Percentiles rank a stretch among this genome's conserved stretches.
Conservation (phyloP, 306 rosid genomes). For the Rubus idaeus region DNA sequence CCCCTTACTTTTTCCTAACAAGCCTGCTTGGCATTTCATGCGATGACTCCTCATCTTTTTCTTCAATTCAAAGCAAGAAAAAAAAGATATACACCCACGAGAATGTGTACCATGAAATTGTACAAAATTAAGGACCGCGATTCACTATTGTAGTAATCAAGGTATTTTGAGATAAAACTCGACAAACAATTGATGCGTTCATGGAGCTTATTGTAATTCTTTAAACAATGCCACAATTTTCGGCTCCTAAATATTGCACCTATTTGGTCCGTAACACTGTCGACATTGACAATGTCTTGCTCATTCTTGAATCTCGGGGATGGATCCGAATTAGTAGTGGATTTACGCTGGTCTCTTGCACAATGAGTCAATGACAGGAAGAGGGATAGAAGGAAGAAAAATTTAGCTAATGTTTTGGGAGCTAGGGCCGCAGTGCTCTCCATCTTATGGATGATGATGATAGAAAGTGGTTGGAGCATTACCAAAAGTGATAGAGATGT, state of each 20-base stretch:
- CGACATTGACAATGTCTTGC: background rate
- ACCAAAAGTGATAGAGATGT: constrained; percentile 34
- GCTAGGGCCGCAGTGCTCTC: background rate
- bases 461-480: constrained; percentile 41
- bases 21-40: background rate
- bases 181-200: background rate
- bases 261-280: background rate
- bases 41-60: background rate
- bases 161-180: background rate
- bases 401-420: background rate
- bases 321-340: background rate
- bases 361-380: background rate
- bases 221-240: background rate
- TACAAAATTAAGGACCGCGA: background rate
- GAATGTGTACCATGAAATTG: constrained; percentile 24
- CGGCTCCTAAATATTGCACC: background rate
- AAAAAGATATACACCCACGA: constrained; percentile 24
- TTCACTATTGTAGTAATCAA: background rate
- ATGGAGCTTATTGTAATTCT: background rate
- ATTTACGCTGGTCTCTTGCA: background rate
- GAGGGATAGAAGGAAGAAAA: background rate
- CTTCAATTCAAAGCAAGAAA: background rate
- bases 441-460: constrained; percentile 15
- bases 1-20: background rate
- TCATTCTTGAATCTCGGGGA: background rate